Evolutionary conservation across 164 flowering plant genomes (phyloP).

Genomic region (Echeveria elegans): DNA sequence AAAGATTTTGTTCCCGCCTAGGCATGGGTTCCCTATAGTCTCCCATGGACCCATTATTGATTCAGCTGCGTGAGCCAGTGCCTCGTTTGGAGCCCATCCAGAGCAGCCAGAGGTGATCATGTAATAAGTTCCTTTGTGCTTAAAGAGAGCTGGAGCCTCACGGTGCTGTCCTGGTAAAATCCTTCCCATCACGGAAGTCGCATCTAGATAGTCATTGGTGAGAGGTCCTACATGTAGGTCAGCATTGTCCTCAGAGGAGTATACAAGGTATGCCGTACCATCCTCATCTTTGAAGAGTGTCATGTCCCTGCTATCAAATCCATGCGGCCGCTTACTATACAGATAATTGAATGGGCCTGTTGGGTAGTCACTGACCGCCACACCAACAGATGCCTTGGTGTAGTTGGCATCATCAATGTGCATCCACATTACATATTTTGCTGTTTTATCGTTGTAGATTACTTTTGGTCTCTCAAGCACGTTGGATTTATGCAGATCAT

Average conservation of each 20-base stretch:
- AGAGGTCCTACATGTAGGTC: conserved; percentile 90
- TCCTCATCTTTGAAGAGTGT: conserved; percentile 28
- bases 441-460: conserved; percentile 61
- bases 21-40: conserved; percentile 81
- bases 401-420: conserved; percentile 90
- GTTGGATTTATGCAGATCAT: conserved; percentile 68
- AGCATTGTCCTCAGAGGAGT: conserved; percentile 87
- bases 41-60: conserved; percentile 97
- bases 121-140: conserved; percentile 75
- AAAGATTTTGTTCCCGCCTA: conserved; percentile 73
- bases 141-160: conserved; percentile 94
- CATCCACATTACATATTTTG: conserved; percentile 98
- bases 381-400: conserved; percentile 85
- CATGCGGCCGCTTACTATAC: conserved; percentile 76
- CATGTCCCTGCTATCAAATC: conserved; percentile 82
- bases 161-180: conserved; percentile 74
- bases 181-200: conserved; percentile 39
- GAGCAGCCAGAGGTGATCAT: conserved; percentile 98
- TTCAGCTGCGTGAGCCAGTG: conserved; percentile 87
- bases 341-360: conserved; percentile 90
- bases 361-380: conserved; percentile 74
- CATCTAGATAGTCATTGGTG: conserved; percentile 72
- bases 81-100: conserved; percentile 97
- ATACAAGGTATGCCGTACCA: conserved; percentile 72
- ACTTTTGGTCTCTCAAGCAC: conserved; percentile 99